Percentiles rank a stretch among this genome's conserved stretches.
phyloP scores from a whole-genome alignment of 2,329 filamentous ascomycete genomes.

The Phyllosticta capitalensis region DNA sequence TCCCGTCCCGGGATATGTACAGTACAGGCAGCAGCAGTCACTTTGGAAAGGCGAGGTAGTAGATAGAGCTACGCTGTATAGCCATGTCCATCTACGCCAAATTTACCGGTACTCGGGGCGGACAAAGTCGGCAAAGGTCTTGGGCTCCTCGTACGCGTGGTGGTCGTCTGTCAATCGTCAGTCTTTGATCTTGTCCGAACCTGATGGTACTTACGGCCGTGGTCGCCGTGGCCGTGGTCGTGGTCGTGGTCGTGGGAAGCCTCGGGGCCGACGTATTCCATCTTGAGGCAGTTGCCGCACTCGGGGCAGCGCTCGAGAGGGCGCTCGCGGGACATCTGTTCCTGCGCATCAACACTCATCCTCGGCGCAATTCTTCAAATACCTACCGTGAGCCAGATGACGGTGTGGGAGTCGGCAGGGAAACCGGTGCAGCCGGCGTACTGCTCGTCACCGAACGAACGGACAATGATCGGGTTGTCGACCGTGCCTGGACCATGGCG shows the following conservation, averaged over 20 bases:
- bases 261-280: conserved; percentile 89
- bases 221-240: conserved; percentile 17
- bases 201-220: not conserved
- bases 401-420: conserved; percentile 84
- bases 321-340: conserved; percentile 73
- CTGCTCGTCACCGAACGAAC: conserved; percentile 90
- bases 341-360: not conserved
- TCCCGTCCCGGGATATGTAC: not conserved
- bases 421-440: conserved; percentile 92
- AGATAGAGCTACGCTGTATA: not conserved
- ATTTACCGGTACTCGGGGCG: conserved; percentile 84
- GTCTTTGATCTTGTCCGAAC: not conserved
- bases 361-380: conserved; percentile 6
- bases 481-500: conserved; percentile 57
- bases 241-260: conserved; percentile 57
- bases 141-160: conserved; percentile 65
- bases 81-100: not conserved
- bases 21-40: not conserved
- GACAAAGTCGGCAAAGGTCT: conserved; percentile 94
- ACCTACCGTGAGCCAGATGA: conserved; percentile 81
- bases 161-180: conserved; percentile 34
- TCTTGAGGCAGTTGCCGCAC: conserved; percentile 94
- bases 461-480: conserved; percentile 76
- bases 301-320: conserved; percentile 92
- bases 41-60: not conserved